Evolutionary conservation across 73 alveolate genomes (phyloP).

Genomic region (Urostyla sp.): DNA sequence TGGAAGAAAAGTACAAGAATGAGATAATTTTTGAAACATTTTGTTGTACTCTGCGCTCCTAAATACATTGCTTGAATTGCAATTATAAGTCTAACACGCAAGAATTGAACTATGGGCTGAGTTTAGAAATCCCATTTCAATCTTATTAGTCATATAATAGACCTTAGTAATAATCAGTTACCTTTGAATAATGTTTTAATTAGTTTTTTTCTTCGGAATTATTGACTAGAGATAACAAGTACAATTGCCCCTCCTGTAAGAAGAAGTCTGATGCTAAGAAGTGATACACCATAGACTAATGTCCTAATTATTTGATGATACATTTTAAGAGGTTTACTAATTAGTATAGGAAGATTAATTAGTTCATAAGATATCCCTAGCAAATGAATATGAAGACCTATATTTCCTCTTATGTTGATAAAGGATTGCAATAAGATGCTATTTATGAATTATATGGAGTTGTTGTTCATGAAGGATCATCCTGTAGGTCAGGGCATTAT

Average conservation of each 20-base stretch:
- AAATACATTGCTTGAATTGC: conserved; percentile 60
- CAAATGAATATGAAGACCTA: conserved; percentile 18
- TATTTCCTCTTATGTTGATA: conserved; percentile 14
- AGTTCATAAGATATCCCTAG: conserved; percentile 50
- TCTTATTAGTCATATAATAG: not conserved
- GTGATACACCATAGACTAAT: conserved; percentile 76
- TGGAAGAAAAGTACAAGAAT: conserved; percentile 2
- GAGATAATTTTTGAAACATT: conserved; percentile 43
- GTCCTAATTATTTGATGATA: conserved; percentile 69
- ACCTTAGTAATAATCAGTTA: not conserved
- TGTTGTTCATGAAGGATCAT: conserved; percentile 72
- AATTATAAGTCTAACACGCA: conserved; percentile 54
- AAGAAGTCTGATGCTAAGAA: conserved; percentile 85
- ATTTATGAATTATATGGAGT: conserved; percentile 72
- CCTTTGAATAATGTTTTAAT: conserved; percentile 55
- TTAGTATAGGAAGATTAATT: conserved; percentile 50
- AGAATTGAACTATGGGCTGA: conserved; percentile 53
- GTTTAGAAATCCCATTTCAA: conserved; percentile 36
- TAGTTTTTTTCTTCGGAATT: conserved; percentile 67
- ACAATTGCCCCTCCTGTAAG: conserved; percentile 85
- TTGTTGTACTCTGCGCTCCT: conserved; percentile 65
- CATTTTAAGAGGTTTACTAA: conserved; percentile 68
- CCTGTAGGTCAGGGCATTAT: conserved; percentile 77
- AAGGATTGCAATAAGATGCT: not conserved
- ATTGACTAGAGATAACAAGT: conserved; percentile 85